These are phyloP conservation scores for Podospora tetraspora DNA, from an alignment of 495 filamentous ascomycete species.

Conservation along the genomic window DNA sequence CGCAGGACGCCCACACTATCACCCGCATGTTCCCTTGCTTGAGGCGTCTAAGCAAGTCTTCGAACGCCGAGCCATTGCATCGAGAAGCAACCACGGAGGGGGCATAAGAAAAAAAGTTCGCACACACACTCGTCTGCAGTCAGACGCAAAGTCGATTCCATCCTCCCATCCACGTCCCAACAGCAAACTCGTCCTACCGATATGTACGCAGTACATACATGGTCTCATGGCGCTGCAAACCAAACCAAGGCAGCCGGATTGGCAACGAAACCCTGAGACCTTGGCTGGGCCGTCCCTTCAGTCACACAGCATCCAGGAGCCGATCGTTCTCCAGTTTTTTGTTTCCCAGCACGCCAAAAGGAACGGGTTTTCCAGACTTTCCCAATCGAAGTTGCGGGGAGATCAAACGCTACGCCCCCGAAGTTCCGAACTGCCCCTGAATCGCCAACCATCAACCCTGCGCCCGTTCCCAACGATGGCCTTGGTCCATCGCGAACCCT, in stretches of 20 bases:
- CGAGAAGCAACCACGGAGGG: slow-evolving; percentile 1
- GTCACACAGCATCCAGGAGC: slow-evolving; percentile 8
- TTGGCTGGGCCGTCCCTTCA: neutral
- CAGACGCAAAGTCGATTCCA: neutral
- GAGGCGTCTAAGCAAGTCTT: neutral
- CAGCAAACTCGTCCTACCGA: neutral
- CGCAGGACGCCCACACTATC: slow-evolving; percentile 13
- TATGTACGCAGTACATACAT: neutral
- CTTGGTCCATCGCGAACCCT: neutral
- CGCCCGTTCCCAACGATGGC: neutral
- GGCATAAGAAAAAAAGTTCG: neutral
- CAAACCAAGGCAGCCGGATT: neutral
- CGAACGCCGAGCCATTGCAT: neutral
- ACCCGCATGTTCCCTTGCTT: slow-evolving; percentile 11
- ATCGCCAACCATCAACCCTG: neutral
- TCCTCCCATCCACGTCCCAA: neutral
- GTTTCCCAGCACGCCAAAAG: slow-evolving; percentile 8
- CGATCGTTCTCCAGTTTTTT: slow-evolving; percentile 20
- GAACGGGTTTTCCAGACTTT: slow-evolving; percentile 13
- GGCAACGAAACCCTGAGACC: neutral
- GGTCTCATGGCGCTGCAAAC: neutral
- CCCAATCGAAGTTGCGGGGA: slow-evolving; percentile 6
- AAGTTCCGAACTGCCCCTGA: neutral
- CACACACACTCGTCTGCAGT: neutral
- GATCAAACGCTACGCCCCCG: slow-evolving; percentile 11